A percentile compares a stretch with the other conserved stretches of the same genome.
These are phyloP conservation scores for Lichtheimia ramosa DNA, from an alignment of 371 early-diverging fungal species.

Conservation along the genomic window DNA sequence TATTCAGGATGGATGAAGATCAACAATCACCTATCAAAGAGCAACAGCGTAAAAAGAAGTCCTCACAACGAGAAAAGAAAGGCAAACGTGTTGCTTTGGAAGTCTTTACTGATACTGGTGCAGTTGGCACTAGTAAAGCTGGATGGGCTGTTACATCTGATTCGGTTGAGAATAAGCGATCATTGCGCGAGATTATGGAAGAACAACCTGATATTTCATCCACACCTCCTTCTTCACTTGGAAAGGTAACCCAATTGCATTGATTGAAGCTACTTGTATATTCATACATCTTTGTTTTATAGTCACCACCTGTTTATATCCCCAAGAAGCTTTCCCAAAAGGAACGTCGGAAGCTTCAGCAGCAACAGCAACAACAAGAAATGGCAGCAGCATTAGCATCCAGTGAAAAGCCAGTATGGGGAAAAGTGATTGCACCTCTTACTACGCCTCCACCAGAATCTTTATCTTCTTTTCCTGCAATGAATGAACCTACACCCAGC, in stretches of 20 bases:
- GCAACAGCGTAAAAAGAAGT: neutral
- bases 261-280: neutral
- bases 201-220: conserved; percentile 14
- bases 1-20: conserved; percentile 17
- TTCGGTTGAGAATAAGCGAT: conserved; percentile 12
- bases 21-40: conserved; percentile 2
- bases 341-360: conserved; percentile 37
- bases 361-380: conserved; percentile 31
- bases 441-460: conserved; percentile 2
- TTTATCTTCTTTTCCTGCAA: neutral
- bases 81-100: neutral
- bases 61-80: neutral
- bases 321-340: conserved; percentile 50
- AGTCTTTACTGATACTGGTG: neutral
- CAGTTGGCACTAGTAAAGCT: too few relatives aligned
- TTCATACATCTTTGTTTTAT: neutral
- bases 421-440: conserved; percentile 20
- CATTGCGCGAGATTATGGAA: conserved; percentile 38
- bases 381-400: conserved; percentile 11
- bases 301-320: conserved; percentile 10
- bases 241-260: conserved; percentile 2
- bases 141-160: neutral
- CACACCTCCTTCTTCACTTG: conserved; percentile 3
- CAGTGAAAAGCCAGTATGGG: conserved; percentile 41
- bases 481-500: neutral